Conservation (phyloP, 129 eudicot genomes). For the Saussurea involucrata region DNA sequence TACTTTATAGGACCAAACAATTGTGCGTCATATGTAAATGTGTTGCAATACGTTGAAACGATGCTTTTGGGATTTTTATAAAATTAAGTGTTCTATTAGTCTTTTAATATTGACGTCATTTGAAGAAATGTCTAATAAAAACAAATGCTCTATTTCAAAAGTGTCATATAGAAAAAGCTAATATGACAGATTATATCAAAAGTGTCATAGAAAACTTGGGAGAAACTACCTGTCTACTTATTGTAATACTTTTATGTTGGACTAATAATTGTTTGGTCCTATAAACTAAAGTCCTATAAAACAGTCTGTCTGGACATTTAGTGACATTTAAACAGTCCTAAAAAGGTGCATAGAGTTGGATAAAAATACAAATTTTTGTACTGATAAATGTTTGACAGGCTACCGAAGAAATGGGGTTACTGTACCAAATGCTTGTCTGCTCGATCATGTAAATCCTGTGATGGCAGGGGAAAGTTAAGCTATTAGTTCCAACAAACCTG, state of each 20-base stretch:
- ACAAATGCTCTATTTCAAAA: neutral
- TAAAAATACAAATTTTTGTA: neutral
- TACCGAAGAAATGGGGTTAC: conserved; percentile 98
- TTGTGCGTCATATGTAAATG: neutral
- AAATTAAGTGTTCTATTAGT: neutral
- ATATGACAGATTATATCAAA: too few species aligned
- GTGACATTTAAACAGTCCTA: too few species aligned
- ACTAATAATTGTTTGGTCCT: neutral
- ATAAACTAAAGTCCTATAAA: neutral
- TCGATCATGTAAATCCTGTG: conserved; percentile 78
- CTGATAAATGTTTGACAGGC: conserved; percentile 43
- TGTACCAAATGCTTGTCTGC: conserved; percentile 88
- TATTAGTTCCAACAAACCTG: conserved; percentile 19
- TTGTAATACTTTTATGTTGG: neutral
- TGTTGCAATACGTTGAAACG: neutral
- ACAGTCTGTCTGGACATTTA: neutral
- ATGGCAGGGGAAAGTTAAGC: conserved; percentile 70
- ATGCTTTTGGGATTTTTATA: neutral
- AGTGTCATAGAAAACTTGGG: too few species aligned
- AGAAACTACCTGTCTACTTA: too few species aligned
- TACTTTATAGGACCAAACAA: neutral
- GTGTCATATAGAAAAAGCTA: neutral
- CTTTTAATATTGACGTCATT: neutral
- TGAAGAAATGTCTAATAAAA: neutral
- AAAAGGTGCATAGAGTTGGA: too few species aligned